phyloP scores from a whole-genome alignment of 1,139 yeast species.

The Diutina mesorugosa region DNA sequence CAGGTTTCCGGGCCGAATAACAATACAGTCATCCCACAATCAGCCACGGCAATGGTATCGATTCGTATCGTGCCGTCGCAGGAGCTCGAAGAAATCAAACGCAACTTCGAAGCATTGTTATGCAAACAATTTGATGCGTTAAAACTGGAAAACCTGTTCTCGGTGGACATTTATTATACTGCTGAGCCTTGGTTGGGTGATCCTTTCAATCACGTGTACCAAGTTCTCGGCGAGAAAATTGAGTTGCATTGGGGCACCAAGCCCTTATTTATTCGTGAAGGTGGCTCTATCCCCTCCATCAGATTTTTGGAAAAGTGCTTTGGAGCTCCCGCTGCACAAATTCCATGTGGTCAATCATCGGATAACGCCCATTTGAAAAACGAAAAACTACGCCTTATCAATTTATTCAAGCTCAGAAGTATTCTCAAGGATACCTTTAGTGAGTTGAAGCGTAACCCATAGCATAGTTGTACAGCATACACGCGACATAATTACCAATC shows the following conservation, averaged over 20 bases:
- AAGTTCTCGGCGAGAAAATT: slow-evolving; percentile 47
- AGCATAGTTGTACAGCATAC: neutral
- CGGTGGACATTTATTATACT: slow-evolving; percentile 55
- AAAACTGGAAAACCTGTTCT: slow-evolving; percentile 46
- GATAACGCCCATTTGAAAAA: slow-evolving; percentile 90
- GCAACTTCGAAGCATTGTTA: slow-evolving; percentile 33
- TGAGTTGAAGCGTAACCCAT: slow-evolving; percentile 12
- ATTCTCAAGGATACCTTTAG: slow-evolving; percentile 46
- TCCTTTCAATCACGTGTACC: slow-evolving; percentile 60
- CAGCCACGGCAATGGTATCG: slow-evolving; percentile 65
- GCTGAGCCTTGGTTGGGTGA: slow-evolving; percentile 98
- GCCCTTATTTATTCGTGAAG: slow-evolving; percentile 84
- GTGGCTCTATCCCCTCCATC: slow-evolving; percentile 91
- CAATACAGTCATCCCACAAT: slow-evolving; percentile 78
- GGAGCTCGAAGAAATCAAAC: slow-evolving; percentile 45
- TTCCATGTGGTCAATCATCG: slow-evolving; percentile 92
- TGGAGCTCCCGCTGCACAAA: slow-evolving; percentile 82
- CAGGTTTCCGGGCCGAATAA: slow-evolving; percentile 86
- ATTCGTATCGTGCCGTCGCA: slow-evolving; percentile 88
- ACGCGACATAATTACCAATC: neutral
- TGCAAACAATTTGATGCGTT: slow-evolving; percentile 29
- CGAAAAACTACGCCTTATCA: slow-evolving; percentile 70
- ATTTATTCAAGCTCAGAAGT: slow-evolving; percentile 60
- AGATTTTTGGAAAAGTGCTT: slow-evolving; percentile 74
- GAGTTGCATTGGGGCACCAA: slow-evolving; percentile 48